Base-by-base conservation (phyloP, 169 alveolate species). In the Plasmodium vivax region DNA sequence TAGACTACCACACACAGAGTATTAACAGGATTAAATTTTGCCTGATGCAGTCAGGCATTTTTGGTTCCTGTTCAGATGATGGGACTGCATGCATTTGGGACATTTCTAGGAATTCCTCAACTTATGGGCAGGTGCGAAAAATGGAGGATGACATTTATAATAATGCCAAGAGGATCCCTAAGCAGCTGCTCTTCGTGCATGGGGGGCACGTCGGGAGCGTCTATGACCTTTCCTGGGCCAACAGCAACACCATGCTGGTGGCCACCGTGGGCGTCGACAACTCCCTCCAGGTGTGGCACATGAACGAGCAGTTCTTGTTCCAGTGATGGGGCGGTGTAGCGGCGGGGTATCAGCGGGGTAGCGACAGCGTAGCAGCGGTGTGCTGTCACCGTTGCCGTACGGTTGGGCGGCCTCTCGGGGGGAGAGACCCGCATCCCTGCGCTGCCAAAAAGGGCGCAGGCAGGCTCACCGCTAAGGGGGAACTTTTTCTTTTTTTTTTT, bases 1-100 rank as follows among this genome's bases (percentile, higher is more conserved):
- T 96, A 47, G 90, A 85, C 47, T 96, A 96, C 79, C 97, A 96
- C 77, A 95, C 94, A 51, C 96, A 96, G 73, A 83, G 97, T 30
- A 93, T 96, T 74, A 94, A 92, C 47, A 94, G 96, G 77, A 93
- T 96, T 1, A 96, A 95, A 85, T 96, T 96, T 73, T 88, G 95
- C 88, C 82, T 92, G 88, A 93, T 94, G 58, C 83, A 90, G 43
- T 95, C 97, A 56, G 97, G 97, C 56, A 73, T 96, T 82, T 93
- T 96, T 77, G 97, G 96, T 32, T 87, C 97, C 9, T 90, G 97
- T 23, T 96, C 97, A 30, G 92, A 95, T 72, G 97, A 96, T 84
- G 82, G 93, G 9, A 85, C 95, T 47, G 96, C 96, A 45, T 96
- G 96, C 71, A 90, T 96, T 34, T 96, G 96, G 95, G 97, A 96